These are phyloP conservation scores for Durio zibethinus DNA, from an alignment of 345 rosid genomes.

Conservation along the genomic window DNA sequence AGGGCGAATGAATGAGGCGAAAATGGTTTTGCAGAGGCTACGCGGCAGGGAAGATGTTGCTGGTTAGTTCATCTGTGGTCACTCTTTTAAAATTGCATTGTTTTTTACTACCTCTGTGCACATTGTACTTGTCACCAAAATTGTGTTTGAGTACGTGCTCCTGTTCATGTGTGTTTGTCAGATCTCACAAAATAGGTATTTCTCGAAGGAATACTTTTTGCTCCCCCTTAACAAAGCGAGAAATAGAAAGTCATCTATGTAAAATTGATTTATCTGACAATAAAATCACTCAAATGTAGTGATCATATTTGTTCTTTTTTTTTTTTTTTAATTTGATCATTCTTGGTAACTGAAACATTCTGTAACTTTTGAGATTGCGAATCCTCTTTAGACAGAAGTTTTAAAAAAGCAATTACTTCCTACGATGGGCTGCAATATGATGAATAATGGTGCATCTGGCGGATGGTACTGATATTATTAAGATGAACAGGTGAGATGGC, in stretches of 20 bases:
- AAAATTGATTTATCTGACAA: not conserved
- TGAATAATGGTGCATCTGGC: not conserved
- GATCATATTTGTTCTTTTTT: not conserved
- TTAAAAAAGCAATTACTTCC: not conserved
- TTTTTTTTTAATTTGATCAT: not conserved
- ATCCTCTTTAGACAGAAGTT: not conserved
- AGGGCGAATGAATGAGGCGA: constrained; percentile 92
- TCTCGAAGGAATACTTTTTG: not conserved
- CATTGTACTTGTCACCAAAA: not conserved
- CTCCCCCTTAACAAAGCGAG: not conserved
- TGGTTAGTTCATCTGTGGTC: constrained; percentile 45
- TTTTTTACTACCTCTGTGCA: not conserved
- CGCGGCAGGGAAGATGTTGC: constrained; percentile 85
- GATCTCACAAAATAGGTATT: not conserved
- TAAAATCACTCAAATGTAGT: not conserved
- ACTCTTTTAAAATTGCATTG: constrained; percentile 1
- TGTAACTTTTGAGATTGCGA: not conserved
- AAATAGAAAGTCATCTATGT: not conserved
- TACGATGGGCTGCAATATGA: not conserved
- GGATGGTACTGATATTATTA: constrained; percentile 20
- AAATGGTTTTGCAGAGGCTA: constrained; percentile 71
- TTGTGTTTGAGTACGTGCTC: not conserved
- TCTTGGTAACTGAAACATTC: not conserved
- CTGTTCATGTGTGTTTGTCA: not conserved
- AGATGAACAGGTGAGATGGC: constrained; percentile 93